A percentile compares a stretch with the other conserved stretches of the same genome.
These are phyloP conservation scores for Alliaria petiolata DNA, from an alignment of 345 rosid genomes.

Conservation along the genomic window DNA sequence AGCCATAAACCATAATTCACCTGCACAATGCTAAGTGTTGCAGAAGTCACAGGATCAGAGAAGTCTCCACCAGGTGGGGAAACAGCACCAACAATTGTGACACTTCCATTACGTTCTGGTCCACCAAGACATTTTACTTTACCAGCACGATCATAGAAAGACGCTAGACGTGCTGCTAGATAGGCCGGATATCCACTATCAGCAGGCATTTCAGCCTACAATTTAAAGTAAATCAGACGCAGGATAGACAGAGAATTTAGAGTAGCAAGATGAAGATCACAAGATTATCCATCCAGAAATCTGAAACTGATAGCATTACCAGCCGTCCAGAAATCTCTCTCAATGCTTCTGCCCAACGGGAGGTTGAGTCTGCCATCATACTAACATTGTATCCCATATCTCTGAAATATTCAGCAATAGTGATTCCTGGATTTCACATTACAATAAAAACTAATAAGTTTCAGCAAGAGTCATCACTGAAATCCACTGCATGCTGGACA, in stretches of 20 bases:
- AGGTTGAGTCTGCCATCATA: constrained; percentile 99
- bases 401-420: constrained; percentile 94
- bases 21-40: constrained; percentile 99
- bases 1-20: constrained; percentile 31
- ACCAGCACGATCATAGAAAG: constrained; percentile 99
- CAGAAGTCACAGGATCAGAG: constrained; percentile 99
- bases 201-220: constrained; percentile 99
- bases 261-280: not conserved
- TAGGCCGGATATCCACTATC: constrained; percentile 99
- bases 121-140: constrained; percentile 98
- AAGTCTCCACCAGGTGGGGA: constrained; percentile 99
- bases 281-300: no score
- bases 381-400: constrained; percentile 99
- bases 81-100: constrained; percentile 98
- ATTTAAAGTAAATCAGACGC: constrained; percentile 19
- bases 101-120: constrained; percentile 98
- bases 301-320: constrained; percentile 37
- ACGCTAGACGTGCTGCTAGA: constrained; percentile 96
- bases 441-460: not conserved
- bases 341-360: constrained; percentile 99
- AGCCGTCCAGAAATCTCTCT: constrained; percentile 99
- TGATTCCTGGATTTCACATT: constrained; percentile 56
- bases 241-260: not conserved
- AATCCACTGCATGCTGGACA: not conserved
- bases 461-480: not conserved